Evolutionary conservation across 2,329 filamentous ascomycete species (phyloP), one percentile per base, ranked within the genome.

Genomic region (Leptographium lundbergii): DNA sequence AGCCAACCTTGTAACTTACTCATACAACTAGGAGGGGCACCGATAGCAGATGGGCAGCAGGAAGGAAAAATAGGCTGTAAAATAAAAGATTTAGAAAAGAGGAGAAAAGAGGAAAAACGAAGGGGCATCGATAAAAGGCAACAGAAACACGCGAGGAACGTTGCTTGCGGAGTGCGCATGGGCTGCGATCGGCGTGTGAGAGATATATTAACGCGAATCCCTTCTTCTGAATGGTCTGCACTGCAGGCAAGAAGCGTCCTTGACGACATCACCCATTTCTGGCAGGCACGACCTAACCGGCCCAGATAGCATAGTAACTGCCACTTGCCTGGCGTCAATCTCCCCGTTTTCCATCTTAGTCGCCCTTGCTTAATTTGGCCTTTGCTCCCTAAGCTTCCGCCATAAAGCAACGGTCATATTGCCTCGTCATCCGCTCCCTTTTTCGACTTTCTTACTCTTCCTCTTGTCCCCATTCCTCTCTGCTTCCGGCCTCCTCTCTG

Each of bases 301-400:
- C 17, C 17, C 17, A 45, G 42, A 19, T 34, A 19, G 29, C 25
- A 32, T 27, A 32, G 29, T 14, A n/a, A 32, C 29, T 34, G 34
- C 22, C 34, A 27, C 42, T 17, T 32, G 51, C 51, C 51, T 32
- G 14, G 27, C 17, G 27, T 22, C 27, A 54, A 54, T 54, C 29
- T 34, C 29, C 14, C 29, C 51, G 29, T 42, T 42, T 42, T n/a
- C 34, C 34, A 17, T 42, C 42, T 34, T 25, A 50, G 50, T 54
- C 55, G 58, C 55, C 45, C 58, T 57, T 60, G 9, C 58, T 57
- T 42, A n/a, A 50, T 60, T 56, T 22, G 10, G 36, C 45, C 50
- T 50, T 54, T 9, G 36, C n/a, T 50, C 11, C 47, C 53, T 39
- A 56, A 39, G 47, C 54, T 34, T 27, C 56, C 32, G 52, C 50